Base-by-base conservation (phyloP, 352 stramenopile species). In the Phytophthora ohioensis region DNA sequence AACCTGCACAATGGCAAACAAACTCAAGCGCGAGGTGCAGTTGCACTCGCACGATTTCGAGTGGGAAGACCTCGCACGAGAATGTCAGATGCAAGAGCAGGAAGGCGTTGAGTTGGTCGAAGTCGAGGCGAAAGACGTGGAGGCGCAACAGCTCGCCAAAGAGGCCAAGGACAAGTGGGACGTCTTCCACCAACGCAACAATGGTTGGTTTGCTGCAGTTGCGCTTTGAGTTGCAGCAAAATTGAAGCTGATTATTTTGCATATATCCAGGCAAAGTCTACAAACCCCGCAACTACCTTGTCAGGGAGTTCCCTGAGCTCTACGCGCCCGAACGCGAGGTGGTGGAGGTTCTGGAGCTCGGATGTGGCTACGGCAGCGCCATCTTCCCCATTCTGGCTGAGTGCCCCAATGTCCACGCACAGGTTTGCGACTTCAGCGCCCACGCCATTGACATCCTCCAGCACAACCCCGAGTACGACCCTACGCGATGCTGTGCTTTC, bases 331-430 rank as follows among this genome's bases (percentile, higher is more conserved):
- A 85, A 6, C 57, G 64, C 46, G 58, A 80, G 5, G 65, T 69
- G 6, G 53, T 91, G 21, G 64, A 82, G 13, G 72, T 97, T 1
- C 69, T 97, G 35, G 89, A 97, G 65, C 78, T 96, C 11, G 89
- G 91, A 32, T 96, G 91, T 69, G 89, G 91, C 49, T 96, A 95
- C 68, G 91, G 91, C 43, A 97, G 91, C 62, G 87, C 87, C 52
- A 93, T 94, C 57, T 88, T 97, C 65, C 89, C 91, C 4, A 94
- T 96, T 68, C 65, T 97, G 10, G 76, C 75, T 27, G 75, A 87
- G 66, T 87, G 78, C 52, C 74, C 85, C 27, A 83, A 90, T 41
- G 70, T 95, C 30, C 72, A 79, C 60, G 87, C 91, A 12, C 76
- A 95, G 62, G 84, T 90, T 10, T 91, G 86, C 46, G 90, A 97